These are phyloP conservation scores for Epichloe glyceriae DNA, from an alignment of 2,329 filamentous ascomycete species.

Conservation along the genomic window DNA sequence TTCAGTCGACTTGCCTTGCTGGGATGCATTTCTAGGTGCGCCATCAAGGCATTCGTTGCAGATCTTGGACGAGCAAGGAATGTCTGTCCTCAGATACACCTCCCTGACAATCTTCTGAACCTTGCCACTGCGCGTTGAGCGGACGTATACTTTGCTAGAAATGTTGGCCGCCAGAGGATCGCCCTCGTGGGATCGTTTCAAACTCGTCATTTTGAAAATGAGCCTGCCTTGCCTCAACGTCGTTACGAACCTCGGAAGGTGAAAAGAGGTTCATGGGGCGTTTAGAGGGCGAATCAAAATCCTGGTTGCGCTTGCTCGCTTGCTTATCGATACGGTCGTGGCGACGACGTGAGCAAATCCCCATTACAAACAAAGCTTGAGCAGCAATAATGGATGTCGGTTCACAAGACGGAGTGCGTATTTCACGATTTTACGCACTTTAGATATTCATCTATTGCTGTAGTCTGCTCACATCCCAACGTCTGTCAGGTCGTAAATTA, in stretches of 20 bases:
- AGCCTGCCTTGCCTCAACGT: slow-evolving; percentile 2
- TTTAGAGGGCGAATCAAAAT: slow-evolving; percentile 12
- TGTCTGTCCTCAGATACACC: slow-evolving; percentile 89
- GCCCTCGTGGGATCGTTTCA: slow-evolving; percentile 43
- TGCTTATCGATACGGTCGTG: slow-evolving; percentile 18
- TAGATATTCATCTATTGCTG: too few relatives aligned
- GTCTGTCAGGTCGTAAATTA: too few relatives aligned
- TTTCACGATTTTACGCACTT: too few relatives aligned
- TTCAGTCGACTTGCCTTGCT: slow-evolving; percentile 47
- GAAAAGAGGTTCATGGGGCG: slow-evolving; percentile 10
- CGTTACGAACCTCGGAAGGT: slow-evolving; percentile 4
- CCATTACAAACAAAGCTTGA: too few relatives aligned
- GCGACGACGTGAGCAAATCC: background rate
- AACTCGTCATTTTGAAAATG: slow-evolving; percentile 42
- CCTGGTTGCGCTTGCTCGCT: slow-evolving; percentile 14
- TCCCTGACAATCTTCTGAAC: slow-evolving; percentile 98
- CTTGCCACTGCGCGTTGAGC: slow-evolving; percentile 89
- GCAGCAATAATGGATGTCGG: too few relatives aligned
- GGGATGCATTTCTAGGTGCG: slow-evolving; percentile 68
- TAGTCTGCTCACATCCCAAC: too few relatives aligned
- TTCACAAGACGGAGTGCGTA: too few relatives aligned
- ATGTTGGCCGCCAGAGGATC: slow-evolving; percentile 56
- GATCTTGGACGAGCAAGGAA: slow-evolving; percentile 87
- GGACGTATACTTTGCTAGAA: slow-evolving; percentile 89
- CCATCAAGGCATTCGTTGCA: slow-evolving; percentile 63